phyloP scores from a whole-genome alignment of 805 yeast genomes.

The Ogataea henricii region DNA sequence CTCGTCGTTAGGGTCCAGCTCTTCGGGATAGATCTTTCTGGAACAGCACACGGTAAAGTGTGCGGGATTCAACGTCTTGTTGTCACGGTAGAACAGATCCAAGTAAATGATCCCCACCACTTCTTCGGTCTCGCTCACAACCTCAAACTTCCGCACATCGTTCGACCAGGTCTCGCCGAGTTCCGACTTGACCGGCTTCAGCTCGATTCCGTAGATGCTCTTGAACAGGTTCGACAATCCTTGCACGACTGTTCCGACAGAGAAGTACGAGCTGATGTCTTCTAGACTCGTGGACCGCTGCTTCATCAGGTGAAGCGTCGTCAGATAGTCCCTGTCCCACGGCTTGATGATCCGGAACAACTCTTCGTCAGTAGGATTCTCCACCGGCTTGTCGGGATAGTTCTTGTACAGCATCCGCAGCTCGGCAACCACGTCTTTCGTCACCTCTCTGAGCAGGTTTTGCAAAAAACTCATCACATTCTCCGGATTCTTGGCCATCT shows the following conservation, averaged over 20 bases:
- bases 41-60: constrained; percentile 96
- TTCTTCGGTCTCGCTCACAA: constrained; percentile 62
- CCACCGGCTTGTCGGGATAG: constrained; percentile 21
- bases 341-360: constrained; percentile 60
- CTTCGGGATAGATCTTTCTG: constrained; percentile 67
- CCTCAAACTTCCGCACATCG: constrained; percentile 82
- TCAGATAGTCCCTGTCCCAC: constrained; percentile 85
- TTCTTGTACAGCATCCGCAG: constrained; percentile 45
- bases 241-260: constrained; percentile 82
- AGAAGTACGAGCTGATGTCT: constrained; percentile 69
- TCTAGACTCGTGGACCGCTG: constrained; percentile 41
- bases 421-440: constrained; percentile 61
- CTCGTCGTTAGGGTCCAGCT: constrained; percentile 41
- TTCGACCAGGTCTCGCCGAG: constrained; percentile 86
- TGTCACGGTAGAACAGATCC: constrained; percentile 78
- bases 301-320: constrained; percentile 31
- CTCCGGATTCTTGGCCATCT: constrained; percentile 83
- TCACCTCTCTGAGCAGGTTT: constrained; percentile 54
- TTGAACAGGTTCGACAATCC: constrained; percentile 76
- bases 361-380: constrained; percentile 37
- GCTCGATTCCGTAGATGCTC: constrained; percentile 71
- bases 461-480: constrained; percentile 71
- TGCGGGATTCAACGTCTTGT: constrained; percentile 83
- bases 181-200: constrained; percentile 63
- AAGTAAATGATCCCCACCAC: constrained; percentile 81